Conservation (phyloP, 192 early-diverging fungal species). For the Geosiphon pyriformis region DNA sequence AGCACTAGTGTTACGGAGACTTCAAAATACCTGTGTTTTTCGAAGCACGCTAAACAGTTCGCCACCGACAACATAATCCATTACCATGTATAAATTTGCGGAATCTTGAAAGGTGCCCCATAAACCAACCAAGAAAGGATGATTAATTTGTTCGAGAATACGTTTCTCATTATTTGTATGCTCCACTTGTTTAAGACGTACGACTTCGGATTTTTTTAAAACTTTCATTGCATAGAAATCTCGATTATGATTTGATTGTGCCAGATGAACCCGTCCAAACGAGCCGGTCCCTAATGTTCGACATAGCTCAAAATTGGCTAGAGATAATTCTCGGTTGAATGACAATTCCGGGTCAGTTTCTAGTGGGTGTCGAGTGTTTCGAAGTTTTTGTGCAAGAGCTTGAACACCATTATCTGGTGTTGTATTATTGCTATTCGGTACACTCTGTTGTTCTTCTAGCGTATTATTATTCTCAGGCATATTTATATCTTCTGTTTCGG, state of each 20-base stretch:
- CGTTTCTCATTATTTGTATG: conserved; percentile 96
- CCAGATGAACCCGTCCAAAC: conserved; percentile 94
- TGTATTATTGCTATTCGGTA: too few species aligned
- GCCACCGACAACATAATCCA: conserved; percentile 95
- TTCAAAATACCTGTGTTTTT: conserved; percentile 67
- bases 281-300: conserved; percentile 94
- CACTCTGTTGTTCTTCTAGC: too few species aligned
- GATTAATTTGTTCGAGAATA: conserved; percentile 81
- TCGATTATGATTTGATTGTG: conserved; percentile 69
- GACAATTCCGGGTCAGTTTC: neutral
- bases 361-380: neutral
- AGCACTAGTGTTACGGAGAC: too few species aligned
- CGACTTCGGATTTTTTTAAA: conserved; percentile 88
- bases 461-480: too few species aligned
- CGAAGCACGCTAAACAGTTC: conserved; percentile 78
- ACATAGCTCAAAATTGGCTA: conserved; percentile 78
- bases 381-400: too few species aligned
- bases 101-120: conserved; percentile 93
- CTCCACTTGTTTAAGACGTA: conserved; percentile 94
- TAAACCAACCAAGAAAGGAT: conserved; percentile 90
- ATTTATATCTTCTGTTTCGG: neutral
- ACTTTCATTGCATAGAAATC: conserved; percentile 97
- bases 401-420: neutral
- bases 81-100: conserved; percentile 86
- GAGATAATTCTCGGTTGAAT: conserved; percentile 38